Conservation (phyloP, 2,329 filamentous ascomycete genomes). For the Alternaria solani region DNA sequence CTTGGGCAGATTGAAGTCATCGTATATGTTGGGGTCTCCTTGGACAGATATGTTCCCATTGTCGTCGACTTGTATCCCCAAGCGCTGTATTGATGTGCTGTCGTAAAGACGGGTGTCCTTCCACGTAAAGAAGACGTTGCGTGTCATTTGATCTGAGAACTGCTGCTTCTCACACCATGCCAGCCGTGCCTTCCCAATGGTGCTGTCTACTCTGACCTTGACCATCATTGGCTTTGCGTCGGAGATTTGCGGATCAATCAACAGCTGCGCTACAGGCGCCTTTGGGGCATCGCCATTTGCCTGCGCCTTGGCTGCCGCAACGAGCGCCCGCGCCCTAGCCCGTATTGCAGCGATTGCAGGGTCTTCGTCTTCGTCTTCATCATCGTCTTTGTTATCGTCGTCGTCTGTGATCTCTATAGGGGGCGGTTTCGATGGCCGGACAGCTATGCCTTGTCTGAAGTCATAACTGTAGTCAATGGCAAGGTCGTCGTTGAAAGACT, state of each 20-base stretch:
- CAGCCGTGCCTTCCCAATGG: constrained; percentile 70
- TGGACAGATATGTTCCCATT: constrained; percentile 51
- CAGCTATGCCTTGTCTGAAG: constrained; percentile 10
- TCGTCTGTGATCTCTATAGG: constrained; percentile 11
- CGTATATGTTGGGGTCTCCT: constrained; percentile 59
- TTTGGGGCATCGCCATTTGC: constrained; percentile 15
- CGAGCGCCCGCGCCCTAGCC: constrained; percentile 35
- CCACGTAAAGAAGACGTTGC: constrained; percentile 79
- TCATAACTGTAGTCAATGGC: neutral
- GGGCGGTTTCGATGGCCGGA: constrained; percentile 15
- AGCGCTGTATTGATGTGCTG: constrained; percentile 65
- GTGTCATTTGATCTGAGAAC: constrained; percentile 58
- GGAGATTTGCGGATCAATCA: constrained; percentile 73
- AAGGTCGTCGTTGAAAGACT: constrained; percentile 6
- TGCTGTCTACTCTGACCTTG: constrained; percentile 71
- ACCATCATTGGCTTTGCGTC: constrained; percentile 68
- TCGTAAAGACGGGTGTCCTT: constrained; percentile 75
- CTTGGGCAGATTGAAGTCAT: constrained; percentile 58
- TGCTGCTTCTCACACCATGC: constrained; percentile 74
- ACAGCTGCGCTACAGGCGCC: constrained; percentile 62
- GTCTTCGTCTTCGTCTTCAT: constrained; percentile 24
- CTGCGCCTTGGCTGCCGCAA: constrained; percentile 27
- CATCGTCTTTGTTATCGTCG: constrained; percentile 34
- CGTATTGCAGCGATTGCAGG: constrained; percentile 39
- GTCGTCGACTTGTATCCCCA: constrained; percentile 60